These are phyloP conservation scores for Cicer bijugum DNA, from an alignment of 306 rosid species.

Conservation along the genomic window DNA sequence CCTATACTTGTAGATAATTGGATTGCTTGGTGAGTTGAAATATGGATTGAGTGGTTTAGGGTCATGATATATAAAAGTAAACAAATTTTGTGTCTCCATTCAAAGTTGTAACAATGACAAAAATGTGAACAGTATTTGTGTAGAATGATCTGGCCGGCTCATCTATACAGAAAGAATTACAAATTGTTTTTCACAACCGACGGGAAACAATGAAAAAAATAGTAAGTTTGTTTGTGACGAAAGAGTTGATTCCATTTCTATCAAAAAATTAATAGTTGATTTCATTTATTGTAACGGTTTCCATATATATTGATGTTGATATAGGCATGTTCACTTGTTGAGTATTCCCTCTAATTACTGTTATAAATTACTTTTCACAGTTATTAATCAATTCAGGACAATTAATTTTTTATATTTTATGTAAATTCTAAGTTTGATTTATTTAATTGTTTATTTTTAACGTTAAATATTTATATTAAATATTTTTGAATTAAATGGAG, in stretches of 20 bases:
- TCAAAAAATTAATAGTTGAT: not conserved
- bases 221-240: constrained; percentile 14
- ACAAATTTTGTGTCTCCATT: constrained; percentile 16
- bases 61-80: constrained; percentile 34
- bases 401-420: no score
- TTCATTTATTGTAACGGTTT: constrained; percentile 3
- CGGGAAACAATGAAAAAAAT: not conserved
- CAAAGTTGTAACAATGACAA: constrained; percentile 1
- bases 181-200: not conserved
- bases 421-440: no score
- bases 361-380: no score
- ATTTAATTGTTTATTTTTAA: no score
- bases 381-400: no score
- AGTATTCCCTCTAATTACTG: no score
- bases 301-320: not conserved
- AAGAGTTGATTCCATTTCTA: not conserved
- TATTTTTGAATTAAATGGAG: no score
- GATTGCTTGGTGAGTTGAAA: not conserved
- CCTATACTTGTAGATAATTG: no score
- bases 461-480: no score
- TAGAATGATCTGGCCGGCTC: constrained; percentile 33
- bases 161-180: not conserved
- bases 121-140: constrained; percentile 15
- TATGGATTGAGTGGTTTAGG: not conserved
- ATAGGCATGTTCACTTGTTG: not conserved